Base-by-base conservation (phyloP, 179 eudicot species). In the Actinidia arguta region DNA sequence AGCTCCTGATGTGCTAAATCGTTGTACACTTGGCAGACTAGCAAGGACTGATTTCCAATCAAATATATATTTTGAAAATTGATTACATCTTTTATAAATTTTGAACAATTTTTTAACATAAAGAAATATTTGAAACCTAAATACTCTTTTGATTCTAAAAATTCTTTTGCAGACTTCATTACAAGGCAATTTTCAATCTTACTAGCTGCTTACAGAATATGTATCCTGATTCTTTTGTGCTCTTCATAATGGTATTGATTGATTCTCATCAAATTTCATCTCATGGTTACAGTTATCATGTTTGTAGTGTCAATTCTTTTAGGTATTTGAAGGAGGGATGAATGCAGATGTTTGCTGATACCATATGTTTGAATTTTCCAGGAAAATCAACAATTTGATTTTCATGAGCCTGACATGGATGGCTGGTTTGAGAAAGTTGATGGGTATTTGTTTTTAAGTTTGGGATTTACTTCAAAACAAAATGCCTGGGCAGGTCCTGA, bases 401-500 rank as follows among this genome's bases (percentile, higher is more conserved):
- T 82, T 14, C 72, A 77, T 76, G 93, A 89, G 63, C 80, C 51
- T 81, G 92, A 89, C 81, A 68, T 69, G 74, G 88, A 90, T 70
- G 91, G 90, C 75, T 86, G 90, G 78, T 84, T 79, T 87, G 93
- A 86, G 64, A 90, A 89, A 73, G 88, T 93, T 82, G 92, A 93
- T 73, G 87, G 88, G 31, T 92, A 87, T 86, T 84, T 93, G 82
- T 90, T 92, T 89, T 87, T 87, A 75, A 90, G 84, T 81, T 87
- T 90, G 80, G 98, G 98, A 31, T 84, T 89, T 74, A 85, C 85
- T 39, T 92, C 92, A 67, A 92, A 89, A 73, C 93, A 87, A 76
- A 97, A 97, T 87, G 96, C 95, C 9, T 97, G 99, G 99, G 99
- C 99, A 61, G 98, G 99, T 80, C 98, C 99, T 78, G 94, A 95